These are phyloP conservation scores for Suillus cothurnatus DNA, from an alignment of 768 basidiomycete genomes.

Conservation along the genomic window DNA sequence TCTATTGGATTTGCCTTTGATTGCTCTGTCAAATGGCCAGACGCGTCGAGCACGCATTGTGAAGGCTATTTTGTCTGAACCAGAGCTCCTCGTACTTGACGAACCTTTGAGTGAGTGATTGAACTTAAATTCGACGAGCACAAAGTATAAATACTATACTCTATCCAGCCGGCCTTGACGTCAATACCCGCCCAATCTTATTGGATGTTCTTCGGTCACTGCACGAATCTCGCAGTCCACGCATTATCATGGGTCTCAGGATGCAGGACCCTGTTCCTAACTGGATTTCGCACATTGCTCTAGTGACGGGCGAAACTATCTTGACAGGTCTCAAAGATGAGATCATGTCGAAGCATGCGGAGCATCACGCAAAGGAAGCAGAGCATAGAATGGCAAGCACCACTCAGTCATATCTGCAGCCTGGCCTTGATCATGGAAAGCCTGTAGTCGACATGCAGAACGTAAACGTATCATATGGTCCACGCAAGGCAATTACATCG, in stretches of 20 bases:
- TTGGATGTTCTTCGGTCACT: constrained; percentile 56
- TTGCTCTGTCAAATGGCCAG: constrained; percentile 92
- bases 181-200: constrained; percentile 55
- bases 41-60: constrained; percentile 84
- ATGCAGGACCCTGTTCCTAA: constrained; percentile 72
- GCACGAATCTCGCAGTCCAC: constrained; percentile 51
- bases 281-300: constrained; percentile 70
- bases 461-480: constrained; percentile 72
- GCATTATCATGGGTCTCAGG: constrained; percentile 66
- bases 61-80: constrained; percentile 68
- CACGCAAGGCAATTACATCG: constrained; percentile 50
- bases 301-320: constrained; percentile 52
- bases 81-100: constrained; percentile 82
- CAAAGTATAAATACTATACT: constrained; percentile 2
- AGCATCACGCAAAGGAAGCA: constrained; percentile 9
- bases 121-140: not conserved
- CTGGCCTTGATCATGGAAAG: constrained; percentile 26
- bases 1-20: constrained; percentile 79
- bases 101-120: constrained; percentile 79
- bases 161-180: constrained; percentile 76
- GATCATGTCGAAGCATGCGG: constrained; percentile 36
- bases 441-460: constrained; percentile 62
- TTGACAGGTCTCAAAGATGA: constrained; percentile 52
- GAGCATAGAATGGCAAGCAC: not conserved
- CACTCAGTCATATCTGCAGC: not conserved